phyloP scores from a whole-genome alignment of 495 filamentous ascomycete genomes.

The Xylaria castorea region DNA sequence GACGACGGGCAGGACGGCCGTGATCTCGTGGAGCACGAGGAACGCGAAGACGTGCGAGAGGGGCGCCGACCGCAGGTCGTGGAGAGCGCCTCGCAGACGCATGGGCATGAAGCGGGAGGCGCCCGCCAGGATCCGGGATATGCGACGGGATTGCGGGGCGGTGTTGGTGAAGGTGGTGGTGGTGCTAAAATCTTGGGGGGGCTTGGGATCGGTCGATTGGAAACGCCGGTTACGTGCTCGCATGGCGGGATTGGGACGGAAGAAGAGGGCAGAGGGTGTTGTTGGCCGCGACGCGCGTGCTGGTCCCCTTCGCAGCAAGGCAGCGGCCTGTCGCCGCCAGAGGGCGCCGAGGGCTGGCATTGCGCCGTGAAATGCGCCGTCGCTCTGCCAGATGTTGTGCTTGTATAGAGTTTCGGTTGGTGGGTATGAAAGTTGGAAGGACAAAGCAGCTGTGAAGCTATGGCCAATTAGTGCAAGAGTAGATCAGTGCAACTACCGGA shows the following conservation, averaged over 20 bases:
- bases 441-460: neutral
- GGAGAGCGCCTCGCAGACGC: slow-evolving; percentile 65
- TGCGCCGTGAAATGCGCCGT: slow-evolving; percentile 18
- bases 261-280: neutral
- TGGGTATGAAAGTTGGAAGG: neutral
- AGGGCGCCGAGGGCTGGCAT: slow-evolving; percentile 22
- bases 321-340: slow-evolving; percentile 27
- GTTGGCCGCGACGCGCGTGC: neutral
- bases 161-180: neutral
- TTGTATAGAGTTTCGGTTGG: neutral
- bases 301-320: slow-evolving; percentile 19
- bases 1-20: slow-evolving; percentile 80
- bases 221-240: slow-evolving; percentile 27
- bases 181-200: neutral
- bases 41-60: slow-evolving; percentile 85
- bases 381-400: neutral
- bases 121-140: slow-evolving; percentile 44
- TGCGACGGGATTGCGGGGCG: slow-evolving; percentile 32
- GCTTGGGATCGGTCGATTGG: slow-evolving; percentile 28
- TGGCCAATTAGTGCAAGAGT: neutral
- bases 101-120: slow-evolving; percentile 66
- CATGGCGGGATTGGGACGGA: neutral
- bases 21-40: slow-evolving; percentile 88
- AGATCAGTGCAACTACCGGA: neutral
- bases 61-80: slow-evolving; percentile 74